phyloP scores from a whole-genome alignment of 371 early-diverging fungal species.

The Chytridium lagenaria region DNA sequence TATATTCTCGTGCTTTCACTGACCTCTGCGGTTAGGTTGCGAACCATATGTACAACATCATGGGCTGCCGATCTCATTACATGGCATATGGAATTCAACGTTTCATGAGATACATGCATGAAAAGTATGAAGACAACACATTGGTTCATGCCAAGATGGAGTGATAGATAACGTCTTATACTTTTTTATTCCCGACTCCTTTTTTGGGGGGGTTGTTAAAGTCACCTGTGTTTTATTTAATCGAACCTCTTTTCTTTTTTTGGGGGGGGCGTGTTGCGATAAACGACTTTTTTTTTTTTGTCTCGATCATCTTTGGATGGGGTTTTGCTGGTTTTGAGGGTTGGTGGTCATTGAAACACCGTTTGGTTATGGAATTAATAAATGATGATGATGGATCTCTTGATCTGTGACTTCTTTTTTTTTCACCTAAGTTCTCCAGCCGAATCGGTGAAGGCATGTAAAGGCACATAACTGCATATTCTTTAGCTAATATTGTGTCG shows the following conservation, averaged over 20 bases:
- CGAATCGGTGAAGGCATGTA: too few relatives aligned
- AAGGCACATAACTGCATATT: too few relatives aligned
- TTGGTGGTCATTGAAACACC: too few relatives aligned
- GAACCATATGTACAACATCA: constrained; percentile 41
- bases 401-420: too few relatives aligned
- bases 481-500: too few relatives aligned
- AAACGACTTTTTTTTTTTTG: neutral
- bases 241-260: too few relatives aligned
- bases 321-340: too few relatives aligned
- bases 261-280: too few relatives aligned
- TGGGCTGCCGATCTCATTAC: constrained; percentile 38
- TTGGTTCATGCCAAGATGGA: neutral
- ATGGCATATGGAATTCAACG: constrained; percentile 45
- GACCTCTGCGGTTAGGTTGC: constrained; percentile 18
- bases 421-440: too few relatives aligned
- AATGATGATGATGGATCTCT: too few relatives aligned
- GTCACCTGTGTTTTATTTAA: neutral
- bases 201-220: neutral
- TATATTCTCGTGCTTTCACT: too few relatives aligned
- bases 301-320: neutral
- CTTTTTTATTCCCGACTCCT: neutral
- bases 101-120: constrained; percentile 34
- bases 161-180: neutral
- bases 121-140: constrained; percentile 1
- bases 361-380: too few relatives aligned